These are phyloP conservation scores for Talaromyces sp. DNA, from an alignment of 2,329 filamentous ascomycete genomes.

Conservation along the genomic window DNA sequence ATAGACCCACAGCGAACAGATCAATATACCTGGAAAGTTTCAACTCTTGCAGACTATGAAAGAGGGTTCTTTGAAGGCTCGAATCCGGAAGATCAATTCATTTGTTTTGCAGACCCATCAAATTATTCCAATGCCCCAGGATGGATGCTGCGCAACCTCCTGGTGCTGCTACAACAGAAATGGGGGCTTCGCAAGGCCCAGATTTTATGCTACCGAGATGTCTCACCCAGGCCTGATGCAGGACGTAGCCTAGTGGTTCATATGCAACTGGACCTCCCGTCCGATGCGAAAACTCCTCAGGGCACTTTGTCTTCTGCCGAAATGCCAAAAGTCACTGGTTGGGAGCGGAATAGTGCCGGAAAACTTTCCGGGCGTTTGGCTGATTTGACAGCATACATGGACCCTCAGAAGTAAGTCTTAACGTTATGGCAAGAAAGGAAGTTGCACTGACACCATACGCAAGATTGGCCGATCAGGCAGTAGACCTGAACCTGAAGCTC, in stretches of 20 bases:
- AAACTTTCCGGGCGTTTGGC: slow-evolving; percentile 74
- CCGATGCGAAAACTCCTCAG: slow-evolving; percentile 24
- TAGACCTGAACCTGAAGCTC: slow-evolving; percentile 92
- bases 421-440: background rate
- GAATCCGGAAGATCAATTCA: slow-evolving; percentile 67
- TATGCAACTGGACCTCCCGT: slow-evolving; percentile 38
- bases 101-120: slow-evolving; percentile 88
- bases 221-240: slow-evolving; percentile 69
- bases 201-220: slow-evolving; percentile 85
- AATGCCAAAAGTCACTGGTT: slow-evolving; percentile 89
- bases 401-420: slow-evolving; percentile 58
- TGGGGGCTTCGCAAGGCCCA: slow-evolving; percentile 74
- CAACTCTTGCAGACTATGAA: slow-evolving; percentile 71
- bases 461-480: slow-evolving; percentile 79
- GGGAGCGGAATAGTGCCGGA: slow-evolving; percentile 77
- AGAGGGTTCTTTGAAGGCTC: slow-evolving; percentile 77
- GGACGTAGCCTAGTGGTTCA: slow-evolving; percentile 74
- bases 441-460: background rate
- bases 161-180: slow-evolving; percentile 76
- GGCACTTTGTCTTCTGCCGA: slow-evolving; percentile 10
- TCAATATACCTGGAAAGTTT: slow-evolving; percentile 65
- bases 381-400: slow-evolving; percentile 88
- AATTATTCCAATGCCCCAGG: slow-evolving; percentile 82
- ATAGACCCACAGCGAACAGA: slow-evolving; percentile 56
- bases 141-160: slow-evolving; percentile 86